Evolutionary conservation across 495 filamentous ascomycete species (phyloP), one percentile per base, ranked within the genome.

Genomic region (Tuber umbilicatum): DNA sequence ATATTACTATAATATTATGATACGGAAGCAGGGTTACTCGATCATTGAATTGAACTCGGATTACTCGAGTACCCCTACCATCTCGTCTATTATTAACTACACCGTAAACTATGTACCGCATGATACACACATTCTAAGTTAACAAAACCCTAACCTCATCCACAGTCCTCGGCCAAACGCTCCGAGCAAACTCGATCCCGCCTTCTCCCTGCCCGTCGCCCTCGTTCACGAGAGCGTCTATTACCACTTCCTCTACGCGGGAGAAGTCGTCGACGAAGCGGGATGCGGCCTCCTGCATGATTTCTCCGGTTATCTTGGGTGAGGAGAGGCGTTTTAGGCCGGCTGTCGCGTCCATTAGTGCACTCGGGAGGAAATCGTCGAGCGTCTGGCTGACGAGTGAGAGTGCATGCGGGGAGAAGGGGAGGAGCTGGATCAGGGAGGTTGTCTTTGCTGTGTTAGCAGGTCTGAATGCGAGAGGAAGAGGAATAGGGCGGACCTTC

Each of bases 251-350:
- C 84, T 99, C 95, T 6, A 97, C 87, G 74, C 90, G 90, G 84
- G 94, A 93, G 84, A 99, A 99, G 78, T 97, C 93, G 27, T 89
- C 89, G 76, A 94, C 96, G 84, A 99, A 98, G 72, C 85, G 87
- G 78, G 92, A 91, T 0, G 94, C 93, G 0, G 94, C 94, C 79
- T 93, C 89, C 78, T 94, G 91, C 2, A 91, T 94, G 45, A 97
- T 87, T 68, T 90, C 87, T 60, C 90, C 88, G 23, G 90, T 89
- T 67, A 97, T 85, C 75, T 84, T 87, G 10, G 90, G 86, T 73
- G 91, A 92, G 75, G 89, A 89, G 19, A 98, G 84, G 19, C 87
- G 85, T 77, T 90, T 91, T 68, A 99, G 83, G 73, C 93, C 91
- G 75, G 95, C 90, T 73, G 90, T 87, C 5, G 94, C 93, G 82